Conservation (phyloP, 139 green algal species). For the Chlamydomonas sp. region DNA sequence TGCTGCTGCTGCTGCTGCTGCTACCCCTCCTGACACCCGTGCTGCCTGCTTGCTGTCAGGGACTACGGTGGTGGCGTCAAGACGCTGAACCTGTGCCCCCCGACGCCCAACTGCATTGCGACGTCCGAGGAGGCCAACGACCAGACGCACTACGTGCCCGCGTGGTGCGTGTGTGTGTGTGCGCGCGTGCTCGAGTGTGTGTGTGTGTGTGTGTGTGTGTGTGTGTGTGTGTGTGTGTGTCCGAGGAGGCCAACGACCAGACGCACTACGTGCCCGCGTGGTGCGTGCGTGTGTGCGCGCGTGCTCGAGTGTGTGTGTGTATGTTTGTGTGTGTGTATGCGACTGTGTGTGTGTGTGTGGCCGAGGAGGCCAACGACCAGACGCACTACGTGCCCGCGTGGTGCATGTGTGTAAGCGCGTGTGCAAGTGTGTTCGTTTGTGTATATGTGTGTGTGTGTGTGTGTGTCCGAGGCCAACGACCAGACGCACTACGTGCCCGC, state of each 20-base stretch:
- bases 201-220: not conserved
- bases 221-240: not conserved
- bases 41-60: slow-evolving; percentile 17
- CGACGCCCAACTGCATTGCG: slow-evolving; percentile 84
- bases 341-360: no score
- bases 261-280: slow-evolving; percentile 75
- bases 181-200: not conserved
- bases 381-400: no score
- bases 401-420: no score
- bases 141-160: slow-evolving; percentile 68
- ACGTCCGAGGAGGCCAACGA: slow-evolving; percentile 85
- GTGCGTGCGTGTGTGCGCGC: no score
- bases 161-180: slow-evolving; percentile 43
- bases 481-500: no score
- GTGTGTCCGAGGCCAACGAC: no score
- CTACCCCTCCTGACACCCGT: not conserved
- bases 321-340: no score
- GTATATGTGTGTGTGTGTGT: no score
- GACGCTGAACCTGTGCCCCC: slow-evolving; percentile 74
- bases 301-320: no score
- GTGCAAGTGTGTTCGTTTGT: no score
- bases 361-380: no score
- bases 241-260: slow-evolving; percentile 73
- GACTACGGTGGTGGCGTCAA: slow-evolving; percentile 63
- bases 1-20: not conserved